Evolutionary conservation across 140 eudicot species (phyloP), one percentile per base, ranked within the genome.

Genomic region (Bidens hawaiensis): DNA sequence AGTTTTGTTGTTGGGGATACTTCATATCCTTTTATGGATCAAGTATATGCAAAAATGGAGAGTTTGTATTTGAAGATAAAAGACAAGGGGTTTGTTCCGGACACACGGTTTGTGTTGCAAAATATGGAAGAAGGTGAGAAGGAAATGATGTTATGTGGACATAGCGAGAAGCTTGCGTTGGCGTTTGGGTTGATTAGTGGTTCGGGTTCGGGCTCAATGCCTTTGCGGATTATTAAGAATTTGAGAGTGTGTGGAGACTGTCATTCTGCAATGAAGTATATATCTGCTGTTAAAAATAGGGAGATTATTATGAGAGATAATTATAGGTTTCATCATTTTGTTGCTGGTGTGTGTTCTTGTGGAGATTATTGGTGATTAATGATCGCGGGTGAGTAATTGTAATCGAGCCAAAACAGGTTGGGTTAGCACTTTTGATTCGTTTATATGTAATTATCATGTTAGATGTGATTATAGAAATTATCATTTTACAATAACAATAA

Each of bases 361-460:
- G 74, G 84, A 26, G 84, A 79, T 45, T 79, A 79, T 45, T 79
- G 84, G 84, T 79, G 46, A 76, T 55, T n/a, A n/a, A n/a, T n/a
- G n/a, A n/a, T n/a, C n/a, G n/a, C n/a, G n/a, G n/a, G n/a, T n/a
- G n/a, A n/a, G n/a, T n/a, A n/a, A n/a, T n/a, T n/a, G n/a, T n/a
- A n/a, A n/a, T n/a, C n/a, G n/a, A n/a, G n/a, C n/a, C n/a, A n/a
- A n/a, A n/a, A n/a, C n/a, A n/a, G n/a, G n/a, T n/a, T n/a, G n/a
- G n/a, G n/a, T n/a, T n/a, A n/a, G n/a, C n/a, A n/a, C n/a, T n/a
- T n/a, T n/a, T n/a, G n/a, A n/a, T n/a, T n/a, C n/a, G n/a, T n/a
- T n/a, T n/a, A n/a, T n/a, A n/a, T n/a, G n/a, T n/a, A n/a, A n/a
- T n/a, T n/a, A n/a, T n/a, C n/a, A n/a, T n/a, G n/a, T n/a, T n/a